phyloP scores from a whole-genome alignment of 2,329 filamentous ascomycete species.

The Blastomyces silverae region DNA sequence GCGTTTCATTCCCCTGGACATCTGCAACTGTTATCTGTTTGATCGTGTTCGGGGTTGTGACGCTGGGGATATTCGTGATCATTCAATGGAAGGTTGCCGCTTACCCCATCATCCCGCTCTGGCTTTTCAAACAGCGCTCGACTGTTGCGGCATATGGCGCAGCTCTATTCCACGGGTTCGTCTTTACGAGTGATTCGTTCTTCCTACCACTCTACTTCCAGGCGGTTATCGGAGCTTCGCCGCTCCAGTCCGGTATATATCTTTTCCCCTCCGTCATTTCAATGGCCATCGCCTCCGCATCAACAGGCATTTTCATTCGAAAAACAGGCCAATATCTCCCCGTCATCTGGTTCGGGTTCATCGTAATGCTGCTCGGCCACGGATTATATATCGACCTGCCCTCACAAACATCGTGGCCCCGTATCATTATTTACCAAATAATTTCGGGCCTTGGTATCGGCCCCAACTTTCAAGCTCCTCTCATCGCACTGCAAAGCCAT shows the following conservation, averaged over 20 bases:
- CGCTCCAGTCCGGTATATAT: slow-evolving; percentile 67
- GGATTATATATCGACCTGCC: slow-evolving; percentile 56
- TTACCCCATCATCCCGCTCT: slow-evolving; percentile 69
- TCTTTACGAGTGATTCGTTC: slow-evolving; percentile 70
- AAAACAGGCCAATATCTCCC: slow-evolving; percentile 61
- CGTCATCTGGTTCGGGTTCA: slow-evolving; percentile 53
- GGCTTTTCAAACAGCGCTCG: slow-evolving; percentile 59
- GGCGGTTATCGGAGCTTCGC: slow-evolving; percentile 59
- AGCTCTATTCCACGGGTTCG: slow-evolving; percentile 65
- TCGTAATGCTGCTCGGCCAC: slow-evolving; percentile 56
- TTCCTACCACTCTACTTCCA: slow-evolving; percentile 83
- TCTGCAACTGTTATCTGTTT: slow-evolving; percentile 70
- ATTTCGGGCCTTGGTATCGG: slow-evolving; percentile 56
- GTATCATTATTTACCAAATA: slow-evolving; percentile 50
- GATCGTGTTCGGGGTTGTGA: slow-evolving; percentile 62
- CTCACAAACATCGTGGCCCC: slow-evolving; percentile 47
- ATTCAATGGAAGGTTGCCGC: slow-evolving; percentile 66
- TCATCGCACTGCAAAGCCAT: slow-evolving; percentile 58
- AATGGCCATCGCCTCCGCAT: slow-evolving; percentile 56
- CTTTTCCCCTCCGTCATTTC: slow-evolving; percentile 62
- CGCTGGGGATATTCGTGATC: slow-evolving; percentile 59
- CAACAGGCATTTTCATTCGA: slow-evolving; percentile 61
- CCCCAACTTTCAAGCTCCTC: slow-evolving; percentile 55
- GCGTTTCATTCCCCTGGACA: slow-evolving; percentile 64
- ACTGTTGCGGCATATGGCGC: slow-evolving; percentile 60